These are phyloP conservation scores for Podaxis rugospora DNA, from an alignment of 768 basidiomycete species.

Conservation along the genomic window DNA sequence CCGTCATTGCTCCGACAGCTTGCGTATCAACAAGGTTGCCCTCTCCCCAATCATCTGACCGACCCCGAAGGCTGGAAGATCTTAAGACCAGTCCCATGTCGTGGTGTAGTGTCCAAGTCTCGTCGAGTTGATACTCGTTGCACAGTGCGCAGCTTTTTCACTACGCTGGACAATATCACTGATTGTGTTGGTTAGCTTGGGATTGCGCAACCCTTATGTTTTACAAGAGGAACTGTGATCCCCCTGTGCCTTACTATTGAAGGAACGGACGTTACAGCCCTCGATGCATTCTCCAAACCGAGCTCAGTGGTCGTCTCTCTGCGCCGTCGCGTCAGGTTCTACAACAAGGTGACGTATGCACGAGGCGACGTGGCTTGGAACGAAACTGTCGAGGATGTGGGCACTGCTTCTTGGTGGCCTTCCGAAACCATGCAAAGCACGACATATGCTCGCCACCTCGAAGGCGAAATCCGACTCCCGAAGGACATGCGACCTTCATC, in stretches of 20 bases:
- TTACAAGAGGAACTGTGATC: conserved; percentile 44
- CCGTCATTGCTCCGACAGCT: conserved; percentile 45
- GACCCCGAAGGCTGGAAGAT: conserved; percentile 53
- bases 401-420: conserved; percentile 46
- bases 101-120: conserved; percentile 36
- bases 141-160: conserved; percentile 28
- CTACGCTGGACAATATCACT: background rate
- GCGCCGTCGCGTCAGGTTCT: conserved; percentile 38
- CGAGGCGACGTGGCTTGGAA: conserved; percentile 39
- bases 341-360: conserved; percentile 30
- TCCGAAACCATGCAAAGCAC: conserved; percentile 25
- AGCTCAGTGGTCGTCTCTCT: conserved; percentile 34
- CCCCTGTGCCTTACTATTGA: conserved; percentile 42
- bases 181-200: background rate
- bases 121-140: conserved; percentile 29
- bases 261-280: conserved; percentile 29
- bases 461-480: conserved; percentile 48
- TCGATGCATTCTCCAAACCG: conserved; percentile 41
- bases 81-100: conserved; percentile 33
- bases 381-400: conserved; percentile 40
- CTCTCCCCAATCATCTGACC: conserved; percentile 40
- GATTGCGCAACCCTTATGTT: conserved; percentile 32
- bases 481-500: conserved; percentile 50
- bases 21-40: conserved; percentile 40
- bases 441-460: conserved; percentile 34